A percentile compares a stretch with the other conserved stretches of the same genome.
Evolutionary conservation across 2,329 filamentous ascomycete genomes (phyloP).

Genomic region (Talaromyces pinophilus): DNA sequence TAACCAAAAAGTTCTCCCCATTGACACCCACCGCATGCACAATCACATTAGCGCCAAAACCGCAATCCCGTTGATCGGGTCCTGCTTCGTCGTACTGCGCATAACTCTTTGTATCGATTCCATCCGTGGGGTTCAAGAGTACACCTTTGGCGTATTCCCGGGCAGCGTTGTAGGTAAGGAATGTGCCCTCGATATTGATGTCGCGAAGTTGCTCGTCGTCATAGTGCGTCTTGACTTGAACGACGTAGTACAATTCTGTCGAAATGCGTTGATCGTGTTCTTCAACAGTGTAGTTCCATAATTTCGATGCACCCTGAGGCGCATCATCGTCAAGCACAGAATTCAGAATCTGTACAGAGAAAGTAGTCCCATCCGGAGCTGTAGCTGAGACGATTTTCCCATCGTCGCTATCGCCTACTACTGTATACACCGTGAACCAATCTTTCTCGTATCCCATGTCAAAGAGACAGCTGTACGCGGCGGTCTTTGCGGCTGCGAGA

Average conservation of each 20-base stretch:
- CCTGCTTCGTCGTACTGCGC: conserved; percentile 32
- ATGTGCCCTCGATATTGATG: conserved; percentile 30
- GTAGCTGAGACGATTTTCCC: conserved; percentile 31
- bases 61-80: conserved; percentile 31
- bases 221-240: conserved; percentile 31
- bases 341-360: conserved; percentile 31
- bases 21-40: conserved; percentile 32
- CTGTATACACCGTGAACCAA: conserved; percentile 31
- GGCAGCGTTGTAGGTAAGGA: conserved; percentile 30
- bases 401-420: conserved; percentile 15
- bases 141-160: conserved; percentile 28
- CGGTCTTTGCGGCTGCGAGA: conserved; percentile 16
- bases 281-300: conserved; percentile 18
- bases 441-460: conserved; percentile 32
- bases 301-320: not conserved
- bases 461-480: conserved; percentile 17
- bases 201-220: conserved; percentile 28
- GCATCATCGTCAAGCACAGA: conserved; percentile 4
- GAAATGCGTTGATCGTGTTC: conserved; percentile 30
- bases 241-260: conserved; percentile 32
- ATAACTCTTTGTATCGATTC: conserved; percentile 30
- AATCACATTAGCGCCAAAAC: conserved; percentile 36
- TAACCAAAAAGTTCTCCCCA: conserved; percentile 33
- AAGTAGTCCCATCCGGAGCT: conserved; percentile 30
- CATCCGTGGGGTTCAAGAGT: conserved; percentile 27